These are phyloP conservation scores for Russula sp. DNA, from an alignment of 768 basidiomycete species.

Conservation along the genomic window DNA sequence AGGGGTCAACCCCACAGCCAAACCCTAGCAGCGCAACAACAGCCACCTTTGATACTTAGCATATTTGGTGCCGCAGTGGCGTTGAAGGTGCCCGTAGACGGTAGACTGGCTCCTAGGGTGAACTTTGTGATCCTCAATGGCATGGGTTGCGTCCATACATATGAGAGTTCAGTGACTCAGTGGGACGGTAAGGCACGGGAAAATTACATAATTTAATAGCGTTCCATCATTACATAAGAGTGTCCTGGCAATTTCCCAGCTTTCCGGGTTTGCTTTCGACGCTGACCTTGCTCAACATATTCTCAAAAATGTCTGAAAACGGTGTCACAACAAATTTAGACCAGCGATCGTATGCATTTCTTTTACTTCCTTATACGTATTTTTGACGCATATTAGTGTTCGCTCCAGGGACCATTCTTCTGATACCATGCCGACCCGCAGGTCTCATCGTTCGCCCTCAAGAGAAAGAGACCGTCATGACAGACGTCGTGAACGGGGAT, in stretches of 20 bases:
- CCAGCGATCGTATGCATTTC: conserved; percentile 22
- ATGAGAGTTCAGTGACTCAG: background rate
- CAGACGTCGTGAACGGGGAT: conserved; percentile 45
- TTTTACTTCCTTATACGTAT: background rate
- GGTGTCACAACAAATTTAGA: conserved; percentile 18
- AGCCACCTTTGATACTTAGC: background rate
- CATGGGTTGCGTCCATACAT: background rate
- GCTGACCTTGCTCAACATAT: background rate
- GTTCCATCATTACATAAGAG: conserved; percentile 14
- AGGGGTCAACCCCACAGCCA: background rate
- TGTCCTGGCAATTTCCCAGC: background rate
- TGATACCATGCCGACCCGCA: conserved; percentile 66
- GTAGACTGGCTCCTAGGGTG: background rate
- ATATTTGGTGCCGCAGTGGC: background rate
- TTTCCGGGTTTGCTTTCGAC: conserved; percentile 8
- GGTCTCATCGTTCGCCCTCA: conserved; percentile 68
- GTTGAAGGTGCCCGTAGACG: background rate
- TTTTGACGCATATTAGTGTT: conserved; percentile 15
- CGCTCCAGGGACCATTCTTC: conserved; percentile 69
- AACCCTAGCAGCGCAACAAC: background rate
- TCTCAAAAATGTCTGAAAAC: conserved; percentile 20
- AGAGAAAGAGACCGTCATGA: conserved; percentile 56
- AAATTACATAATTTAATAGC: conserved; percentile 1
- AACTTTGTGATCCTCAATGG: background rate
- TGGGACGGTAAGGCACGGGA: too few relatives aligned